phyloP scores from a whole-genome alignment of 225 moss, liverwort and hornwort species.

The Neckera pumila region DNA sequence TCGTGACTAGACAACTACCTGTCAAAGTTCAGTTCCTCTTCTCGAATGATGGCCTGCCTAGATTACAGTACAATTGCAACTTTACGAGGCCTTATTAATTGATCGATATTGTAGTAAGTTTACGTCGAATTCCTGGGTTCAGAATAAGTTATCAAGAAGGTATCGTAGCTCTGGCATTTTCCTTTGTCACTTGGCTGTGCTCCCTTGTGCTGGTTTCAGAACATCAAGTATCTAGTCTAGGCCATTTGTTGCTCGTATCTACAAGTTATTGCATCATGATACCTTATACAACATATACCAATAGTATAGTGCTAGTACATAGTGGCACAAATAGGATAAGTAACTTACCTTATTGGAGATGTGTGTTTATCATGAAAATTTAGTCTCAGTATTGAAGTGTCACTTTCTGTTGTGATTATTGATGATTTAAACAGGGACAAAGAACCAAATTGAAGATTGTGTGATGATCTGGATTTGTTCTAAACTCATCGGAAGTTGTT shows the following conservation, averaged over 20 bases:
- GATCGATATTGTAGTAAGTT: background rate
- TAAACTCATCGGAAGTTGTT: background rate
- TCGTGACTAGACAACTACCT: constrained; percentile 56
- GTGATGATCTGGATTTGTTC: background rate
- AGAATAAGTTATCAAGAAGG: background rate
- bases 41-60: background rate
- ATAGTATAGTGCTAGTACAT: too few species aligned
- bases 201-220: background rate
- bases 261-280: background rate
- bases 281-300: too few species aligned
- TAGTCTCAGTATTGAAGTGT: background rate
- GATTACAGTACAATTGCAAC: background rate
- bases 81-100: too few species aligned
- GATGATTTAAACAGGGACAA: too few species aligned
- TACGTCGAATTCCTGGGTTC: background rate
- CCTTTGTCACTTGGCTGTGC: background rate
- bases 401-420: too few species aligned
- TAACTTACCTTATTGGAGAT: background rate
- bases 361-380: background rate
- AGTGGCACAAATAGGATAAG: background rate
- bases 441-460: too few species aligned
- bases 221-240: background rate
- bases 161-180: background rate
- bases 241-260: background rate
- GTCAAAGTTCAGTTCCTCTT: background rate